phyloP scores from a whole-genome alignment of 2,329 filamentous ascomycete species.

The Chlorencoelia australis region DNA sequence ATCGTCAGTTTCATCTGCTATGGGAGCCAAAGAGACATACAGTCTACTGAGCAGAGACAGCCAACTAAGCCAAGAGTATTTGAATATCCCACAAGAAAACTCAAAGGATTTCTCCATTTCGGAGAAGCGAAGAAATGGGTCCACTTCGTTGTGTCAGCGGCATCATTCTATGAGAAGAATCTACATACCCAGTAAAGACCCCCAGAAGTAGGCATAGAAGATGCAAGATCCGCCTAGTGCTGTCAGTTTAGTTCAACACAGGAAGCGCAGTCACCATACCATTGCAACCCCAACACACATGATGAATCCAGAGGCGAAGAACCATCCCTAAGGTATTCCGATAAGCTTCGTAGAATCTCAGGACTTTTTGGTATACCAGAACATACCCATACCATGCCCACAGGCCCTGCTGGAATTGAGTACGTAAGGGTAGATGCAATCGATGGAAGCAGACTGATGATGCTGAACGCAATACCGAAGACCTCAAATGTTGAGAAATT shows the following conservation, averaged over 20 bases:
- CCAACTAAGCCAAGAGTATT: conserved; percentile 52
- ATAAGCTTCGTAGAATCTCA: too few species aligned
- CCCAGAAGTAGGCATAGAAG: conserved; percentile 47
- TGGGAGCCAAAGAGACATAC: conserved; percentile 44
- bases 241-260: too few species aligned
- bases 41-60: conserved; percentile 52
- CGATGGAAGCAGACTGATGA: conserved; percentile 52
- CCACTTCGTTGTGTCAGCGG: conserved; percentile 15
- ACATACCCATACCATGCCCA: conserved; percentile 54
- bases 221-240: conserved; percentile 41
- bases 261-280: too few species aligned
- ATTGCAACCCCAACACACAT: conserved; percentile 51
- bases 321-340: too few species aligned
- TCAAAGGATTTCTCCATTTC: conserved; percentile 45
- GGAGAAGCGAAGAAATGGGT: conserved; percentile 48
- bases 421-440: conserved; percentile 50
- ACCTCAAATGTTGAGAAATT: conserved; percentile 54
- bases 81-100: conserved; percentile 50
- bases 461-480: conserved; percentile 48
- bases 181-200: conserved; percentile 40
- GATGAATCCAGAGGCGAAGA: conserved; percentile 46
- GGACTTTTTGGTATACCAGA: too few species aligned
- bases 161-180: background rate
- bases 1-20: conserved; percentile 35
- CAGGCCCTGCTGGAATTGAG: conserved; percentile 48